Conservation (phyloP, 169 alveolate genomes). For the Plasmodium billcollinsi region DNA sequence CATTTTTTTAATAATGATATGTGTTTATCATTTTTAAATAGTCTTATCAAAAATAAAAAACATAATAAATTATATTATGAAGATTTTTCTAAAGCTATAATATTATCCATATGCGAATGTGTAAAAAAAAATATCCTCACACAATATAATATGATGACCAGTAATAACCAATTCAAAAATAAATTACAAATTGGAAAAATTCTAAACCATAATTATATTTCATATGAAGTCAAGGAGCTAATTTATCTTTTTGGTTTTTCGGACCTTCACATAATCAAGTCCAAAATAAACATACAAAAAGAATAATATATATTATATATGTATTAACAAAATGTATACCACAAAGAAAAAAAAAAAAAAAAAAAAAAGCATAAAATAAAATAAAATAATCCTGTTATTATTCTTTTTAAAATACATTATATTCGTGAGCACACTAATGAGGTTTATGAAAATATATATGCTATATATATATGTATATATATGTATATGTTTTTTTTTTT, state of each 20-base stretch:
- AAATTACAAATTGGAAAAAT: constrained; percentile 66
- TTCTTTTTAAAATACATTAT: too few relatives aligned
- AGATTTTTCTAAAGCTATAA: constrained; percentile 71
- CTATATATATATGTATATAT: too few relatives aligned
- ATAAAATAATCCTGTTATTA: too few relatives aligned
- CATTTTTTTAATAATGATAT: constrained; percentile 72
- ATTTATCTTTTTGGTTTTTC: constrained; percentile 73
- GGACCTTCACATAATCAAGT: constrained; percentile 47
- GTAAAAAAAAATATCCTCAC: constrained; percentile 69
- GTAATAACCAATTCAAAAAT: constrained; percentile 21
- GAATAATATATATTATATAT: background rate
- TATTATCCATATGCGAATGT: constrained; percentile 69
- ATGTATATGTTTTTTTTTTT: too few relatives aligned
- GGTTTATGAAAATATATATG: too few relatives aligned
- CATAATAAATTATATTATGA: constrained; percentile 40
- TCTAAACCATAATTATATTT: constrained; percentile 46
- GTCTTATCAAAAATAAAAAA: constrained; percentile 37
- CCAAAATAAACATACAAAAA: constrained; percentile 23
- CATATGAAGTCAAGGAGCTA: constrained; percentile 70
- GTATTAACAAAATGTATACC: too few relatives aligned
- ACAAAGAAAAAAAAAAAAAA: too few relatives aligned
- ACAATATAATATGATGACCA: constrained; percentile 54
- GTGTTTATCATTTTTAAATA: constrained; percentile 17
- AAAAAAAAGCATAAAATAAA: too few relatives aligned
- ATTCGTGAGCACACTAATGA: too few relatives aligned